Conservation (phyloP, 2,329 filamentous ascomycete species). For the Paraphaeosphaeria sporulosa region DNA sequence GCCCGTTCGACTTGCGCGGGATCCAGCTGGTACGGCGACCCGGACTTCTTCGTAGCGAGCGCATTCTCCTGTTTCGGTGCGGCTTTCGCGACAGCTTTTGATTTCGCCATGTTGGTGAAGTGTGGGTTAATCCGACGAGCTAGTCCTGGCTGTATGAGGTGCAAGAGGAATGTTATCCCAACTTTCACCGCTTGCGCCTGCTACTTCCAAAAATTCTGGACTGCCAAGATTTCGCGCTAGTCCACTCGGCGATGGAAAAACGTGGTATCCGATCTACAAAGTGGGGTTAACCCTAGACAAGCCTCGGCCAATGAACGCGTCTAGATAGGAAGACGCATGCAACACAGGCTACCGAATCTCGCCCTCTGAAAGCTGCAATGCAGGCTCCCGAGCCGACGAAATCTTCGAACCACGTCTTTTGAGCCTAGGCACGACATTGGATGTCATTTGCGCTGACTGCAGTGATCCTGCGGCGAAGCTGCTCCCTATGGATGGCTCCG, state of each 20-base stretch:
- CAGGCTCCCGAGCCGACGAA: conserved; percentile 17
- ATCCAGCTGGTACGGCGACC: conserved; percentile 54
- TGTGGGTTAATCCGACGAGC: neutral
- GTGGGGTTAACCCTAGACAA: conserved; percentile 9
- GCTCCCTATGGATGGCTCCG: too few relatives aligned
- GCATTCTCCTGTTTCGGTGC: conserved; percentile 33
- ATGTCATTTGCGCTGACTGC: conserved; percentile 1
- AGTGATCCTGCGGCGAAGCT: conserved; percentile 7
- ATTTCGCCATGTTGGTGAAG: conserved; percentile 38
- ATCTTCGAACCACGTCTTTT: conserved; percentile 12
- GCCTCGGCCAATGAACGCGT: too few relatives aligned
- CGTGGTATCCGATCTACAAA: too few relatives aligned
- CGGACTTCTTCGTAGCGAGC: conserved; percentile 46
- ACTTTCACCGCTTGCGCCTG: neutral
- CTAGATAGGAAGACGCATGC: too few relatives aligned
- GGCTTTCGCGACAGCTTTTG: conserved; percentile 33
- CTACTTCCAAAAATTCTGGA: too few relatives aligned
- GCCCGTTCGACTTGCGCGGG: conserved; percentile 64
- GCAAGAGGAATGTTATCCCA: neutral
- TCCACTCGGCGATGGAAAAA: too few relatives aligned
- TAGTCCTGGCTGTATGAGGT: neutral
- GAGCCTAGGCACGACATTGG: neutral
- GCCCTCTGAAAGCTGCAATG: conserved; percentile 12
- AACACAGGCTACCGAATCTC: too few relatives aligned
- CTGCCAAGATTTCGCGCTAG: too few relatives aligned